Base-by-base conservation (phyloP, 805 yeast species). In the Candida nanaspora region DNA sequence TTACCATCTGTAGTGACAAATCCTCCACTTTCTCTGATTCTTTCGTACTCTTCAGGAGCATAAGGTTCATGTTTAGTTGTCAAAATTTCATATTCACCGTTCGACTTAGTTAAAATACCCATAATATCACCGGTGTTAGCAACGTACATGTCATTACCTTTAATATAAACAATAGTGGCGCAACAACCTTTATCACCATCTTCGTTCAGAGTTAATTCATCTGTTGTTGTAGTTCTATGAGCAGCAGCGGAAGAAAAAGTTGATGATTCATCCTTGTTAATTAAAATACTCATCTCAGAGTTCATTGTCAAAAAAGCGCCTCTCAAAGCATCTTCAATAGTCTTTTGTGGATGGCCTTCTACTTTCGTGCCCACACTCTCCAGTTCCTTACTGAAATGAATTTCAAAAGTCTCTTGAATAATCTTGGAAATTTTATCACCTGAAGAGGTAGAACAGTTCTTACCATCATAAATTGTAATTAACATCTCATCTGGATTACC, bases 51-150 rank as follows among this genome's bases (percentile, higher is more conserved):
- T 33, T 68, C 70, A 25, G 83, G 69, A 22, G 74, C 77, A 5
- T 93, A 82, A 8, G 98, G 97, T 46, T 82, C 87, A 59, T 93
- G 97, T 41, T 80, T 77, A 19, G 73, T 77, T 1, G 95, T 83
- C 33, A 93, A 65, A 4, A 77, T 66, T n/a, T 70, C 65, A 56
- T 76, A 82, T 37, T 86, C 91, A 25, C 98, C 96, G 59, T 85
- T 87, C 32, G 78, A 75, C 44, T 82, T 75, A 7, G 95, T 80
- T 38, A 91, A 58, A 38, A 93, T 68, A 1, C 87, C 89, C 72
- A 82, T 82, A 2, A 86, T 79, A 53, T 93, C 97, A 52, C 99
- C 99, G 41, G 86, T 76, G 47, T 89, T 89, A 2, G 96, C 96
- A 20, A 88, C 72, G 58, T 81, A 87, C 19, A 88, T 57, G 41